A percentile compares a stretch with the other conserved stretches of the same genome.
Conservation (phyloP, 306 rosid species). For the Corylus avellana region DNA sequence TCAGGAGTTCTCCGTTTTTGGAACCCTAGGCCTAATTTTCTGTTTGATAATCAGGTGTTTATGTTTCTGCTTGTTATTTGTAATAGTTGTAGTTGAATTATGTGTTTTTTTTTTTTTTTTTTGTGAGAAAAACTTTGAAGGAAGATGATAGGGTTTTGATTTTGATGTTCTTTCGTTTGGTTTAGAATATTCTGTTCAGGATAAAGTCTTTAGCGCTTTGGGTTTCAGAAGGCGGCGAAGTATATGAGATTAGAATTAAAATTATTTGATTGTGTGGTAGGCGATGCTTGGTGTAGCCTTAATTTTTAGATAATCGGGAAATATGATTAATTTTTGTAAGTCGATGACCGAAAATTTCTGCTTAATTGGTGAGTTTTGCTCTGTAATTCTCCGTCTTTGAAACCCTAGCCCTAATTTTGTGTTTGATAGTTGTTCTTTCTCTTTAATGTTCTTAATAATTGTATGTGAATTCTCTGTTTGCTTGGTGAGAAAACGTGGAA, state of each 20-base stretch:
- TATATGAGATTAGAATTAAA: neutral
- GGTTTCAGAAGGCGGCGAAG: neutral
- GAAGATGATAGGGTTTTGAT: neutral
- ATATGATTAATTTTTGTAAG: neutral
- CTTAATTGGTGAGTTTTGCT: conserved; percentile 3
- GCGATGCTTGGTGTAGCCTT: neutral
- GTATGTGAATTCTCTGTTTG: too few relatives aligned
- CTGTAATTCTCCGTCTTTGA: neutral
- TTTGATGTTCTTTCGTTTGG: neutral
- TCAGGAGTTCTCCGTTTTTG: neutral
- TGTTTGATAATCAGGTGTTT: neutral
- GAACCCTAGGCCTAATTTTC: neutral
- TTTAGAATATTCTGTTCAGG: neutral
- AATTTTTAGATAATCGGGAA: neutral
- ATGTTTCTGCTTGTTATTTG: neutral
- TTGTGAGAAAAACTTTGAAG: neutral
- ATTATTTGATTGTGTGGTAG: neutral
- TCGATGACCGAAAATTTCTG: neutral
- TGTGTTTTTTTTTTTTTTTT: neutral
- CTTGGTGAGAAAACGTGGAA: too few relatives aligned
- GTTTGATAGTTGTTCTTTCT: neutral
- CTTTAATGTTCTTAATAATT: neutral
- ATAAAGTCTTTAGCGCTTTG: neutral
- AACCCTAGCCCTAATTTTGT: neutral
- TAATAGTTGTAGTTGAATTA: neutral